Evolutionary conservation across 305 asterid genomes (phyloP), one percentile per base, ranked within the genome.

Genomic region (Ruellia speciosa): DNA sequence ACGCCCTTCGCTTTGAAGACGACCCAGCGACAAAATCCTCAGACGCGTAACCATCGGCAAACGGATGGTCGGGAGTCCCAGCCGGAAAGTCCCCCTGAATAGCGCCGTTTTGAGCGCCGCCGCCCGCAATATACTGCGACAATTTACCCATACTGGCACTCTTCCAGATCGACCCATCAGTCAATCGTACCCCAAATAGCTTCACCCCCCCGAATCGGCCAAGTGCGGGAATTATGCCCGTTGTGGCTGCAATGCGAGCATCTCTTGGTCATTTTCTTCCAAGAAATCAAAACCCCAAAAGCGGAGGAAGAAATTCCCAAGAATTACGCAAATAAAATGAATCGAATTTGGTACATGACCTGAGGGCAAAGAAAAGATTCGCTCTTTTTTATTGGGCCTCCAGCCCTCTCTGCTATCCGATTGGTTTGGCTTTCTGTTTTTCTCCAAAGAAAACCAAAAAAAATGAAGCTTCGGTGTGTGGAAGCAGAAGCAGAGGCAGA

Each of bases 211-310:
- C 97, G 83, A 77, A 84, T 92, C 46, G 99, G 99, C 52, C 99
- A 92, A 54, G 99, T 92, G 61, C 97, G 74, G 6, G 97, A 92
- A 70, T 92, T 92, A 59, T 92, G 99, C 14, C 99, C 99, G 82
- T 92, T 92, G 72, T 89, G 84, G 68, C 99, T 84, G 83, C 99
- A 92, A 88, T 92, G 99, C 78, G 99, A 92, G 70, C 99, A 92
- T 75, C 94, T 67, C 67, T 97, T 72, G 60, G 97, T 92, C 99
- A 92, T 92, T 62, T 67, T 59, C 61, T 37, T 58, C 50, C 20
- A 37, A n/a, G 12, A 31, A 48, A 33, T 35, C 1, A 40, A 24
- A 40, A 18, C 10, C 31, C 31, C 31, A 24, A 24, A 37, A 37
- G 9, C 41, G 41, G 41, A 37, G 41, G 31, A 24, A 24, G 31